Base-by-base conservation (phyloP, 208 protist genomes). In the Porcisia hertigi region DNA sequence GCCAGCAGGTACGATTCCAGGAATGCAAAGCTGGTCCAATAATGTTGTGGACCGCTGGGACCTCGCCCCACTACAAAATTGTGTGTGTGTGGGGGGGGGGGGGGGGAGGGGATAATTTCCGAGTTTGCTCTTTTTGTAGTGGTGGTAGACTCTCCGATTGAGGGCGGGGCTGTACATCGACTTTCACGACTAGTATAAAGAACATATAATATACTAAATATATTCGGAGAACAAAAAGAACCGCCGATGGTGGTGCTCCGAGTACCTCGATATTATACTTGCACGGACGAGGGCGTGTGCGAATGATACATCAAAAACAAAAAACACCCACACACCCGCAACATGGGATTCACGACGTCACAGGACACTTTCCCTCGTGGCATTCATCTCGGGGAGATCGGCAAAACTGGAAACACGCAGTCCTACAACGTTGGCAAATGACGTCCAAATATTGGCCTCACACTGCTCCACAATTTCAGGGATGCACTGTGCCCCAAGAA, bases 381-480 rank as follows among this genome's bases (percentile, higher is more conserved):
- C 25, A 36, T 71, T 3, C 25, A n/a, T 14, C 25, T 58, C 66
- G 49, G 11, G 16, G 30, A 1, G 9, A 30, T 30, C 14, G 11
- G 3, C 39, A 30, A 9, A 30, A 36, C 39, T 30, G 20, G 11
- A 30, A 39, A 43, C 14, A 69, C 60, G 65, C 47, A 88, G 16
- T 3, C 93, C 93, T 36, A 93, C 75, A 1, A 97, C 65, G 55
- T 89, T 90, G 9, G 83, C 81, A 72, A 92, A 93, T 39, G 89
- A 86, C 25, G 85, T 73, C 91, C 91, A 97, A 59, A 97, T 59
- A 20, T 86, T 85, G 18, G 83, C 86, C 53, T 94, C 84, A 47
- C 89, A 93, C 79, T 94, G 87, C 76, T 97, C 93, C 45, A 97
- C 65, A 70, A 95, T 88, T 14, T 76, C 72, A 3, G 85, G 77